phyloP scores from a whole-genome alignment of 2,329 filamentous ascomycete genomes.

The Spiromastix sp. region DNA sequence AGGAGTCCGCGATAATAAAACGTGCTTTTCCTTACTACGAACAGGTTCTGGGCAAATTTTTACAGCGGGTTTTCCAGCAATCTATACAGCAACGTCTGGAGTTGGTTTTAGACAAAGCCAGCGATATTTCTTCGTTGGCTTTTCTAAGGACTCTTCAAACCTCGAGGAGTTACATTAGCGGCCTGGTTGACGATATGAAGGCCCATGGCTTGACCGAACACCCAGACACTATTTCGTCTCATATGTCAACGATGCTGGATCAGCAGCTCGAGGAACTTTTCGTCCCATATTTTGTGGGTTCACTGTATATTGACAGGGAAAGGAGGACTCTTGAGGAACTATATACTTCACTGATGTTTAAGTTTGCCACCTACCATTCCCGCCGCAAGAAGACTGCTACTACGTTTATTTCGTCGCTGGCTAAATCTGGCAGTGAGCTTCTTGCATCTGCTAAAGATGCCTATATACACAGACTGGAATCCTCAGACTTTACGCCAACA shows the following conservation, averaged over 20 bases:
- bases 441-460: conserved; percentile 81
- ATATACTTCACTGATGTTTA: conserved; percentile 87
- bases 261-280: conserved; percentile 57
- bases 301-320: conserved; percentile 56
- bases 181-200: conserved; percentile 85
- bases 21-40: conserved; percentile 94
- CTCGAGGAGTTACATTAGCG: conserved; percentile 77
- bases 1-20: conserved; percentile 95
- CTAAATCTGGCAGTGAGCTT: conserved; percentile 81
- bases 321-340: conserved; percentile 63
- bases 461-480: conserved; percentile 81
- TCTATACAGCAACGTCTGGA: conserved; percentile 94
- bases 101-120: conserved; percentile 90
- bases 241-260: conserved; percentile 64
- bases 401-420: conserved; percentile 84
- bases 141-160: conserved; percentile 87
- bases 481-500: conserved; percentile 74
- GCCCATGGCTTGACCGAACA: conserved; percentile 90
- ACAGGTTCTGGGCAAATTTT: conserved; percentile 81
- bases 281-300: conserved; percentile 55
- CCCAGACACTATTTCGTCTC: conserved; percentile 78
- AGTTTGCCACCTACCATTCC: conserved; percentile 85
- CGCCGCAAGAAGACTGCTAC: conserved; percentile 75
- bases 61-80: conserved; percentile 94
- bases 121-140: conserved; percentile 79